Evolutionary conservation across 2,329 filamentous ascomycete species (phyloP).

Genomic region (Penicillium sp.): DNA sequence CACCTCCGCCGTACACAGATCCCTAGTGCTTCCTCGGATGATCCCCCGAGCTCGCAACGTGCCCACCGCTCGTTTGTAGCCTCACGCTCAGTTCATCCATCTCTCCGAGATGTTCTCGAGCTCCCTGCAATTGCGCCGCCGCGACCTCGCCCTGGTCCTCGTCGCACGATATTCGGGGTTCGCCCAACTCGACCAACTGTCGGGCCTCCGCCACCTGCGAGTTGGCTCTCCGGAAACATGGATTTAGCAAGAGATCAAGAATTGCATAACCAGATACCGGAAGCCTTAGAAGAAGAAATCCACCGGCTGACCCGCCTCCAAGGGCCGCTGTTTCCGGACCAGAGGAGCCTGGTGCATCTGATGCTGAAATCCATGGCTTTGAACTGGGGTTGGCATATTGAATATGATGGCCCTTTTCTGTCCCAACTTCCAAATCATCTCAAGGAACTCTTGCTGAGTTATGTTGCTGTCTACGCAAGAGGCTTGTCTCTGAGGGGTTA

Average conservation of each 20-base stretch:
- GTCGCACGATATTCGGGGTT: slow-evolving; percentile 33
- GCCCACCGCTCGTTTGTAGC: slow-evolving; percentile 20
- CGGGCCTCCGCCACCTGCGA: slow-evolving; percentile 47
- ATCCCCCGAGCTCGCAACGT: slow-evolving; percentile 8
- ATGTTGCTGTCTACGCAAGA: slow-evolving; percentile 52
- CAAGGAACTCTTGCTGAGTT: slow-evolving; percentile 56
- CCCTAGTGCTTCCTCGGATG: slow-evolving; percentile 21
- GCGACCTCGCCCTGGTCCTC: slow-evolving; percentile 38
- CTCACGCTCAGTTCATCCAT: slow-evolving; percentile 45
- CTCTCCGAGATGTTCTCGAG: slow-evolving; percentile 45
- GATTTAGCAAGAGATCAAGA: slow-evolving; percentile 3
- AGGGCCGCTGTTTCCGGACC: slow-evolving; percentile 36
- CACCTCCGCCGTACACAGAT: slow-evolving; percentile 47
- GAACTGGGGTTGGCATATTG: slow-evolving; percentile 56
- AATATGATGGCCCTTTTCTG: slow-evolving; percentile 57
- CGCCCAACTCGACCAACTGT: slow-evolving; percentile 39
- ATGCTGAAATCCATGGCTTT: slow-evolving; percentile 54
- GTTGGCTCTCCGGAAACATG: slow-evolving; percentile 40
- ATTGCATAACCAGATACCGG: background rate
- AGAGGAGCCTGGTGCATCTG: slow-evolving; percentile 50
- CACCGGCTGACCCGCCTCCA: slow-evolving; percentile 42
- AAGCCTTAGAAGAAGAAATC: slow-evolving; percentile 21
- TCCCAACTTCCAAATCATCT: slow-evolving; percentile 51
- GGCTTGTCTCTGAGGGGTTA: slow-evolving; percentile 39
- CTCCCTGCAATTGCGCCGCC: slow-evolving; percentile 45